A percentile compares a stretch with the other conserved stretches of the same genome.
phyloP scores from a whole-genome alignment of 2,329 filamentous ascomycete species.

The Fusarium udum region DNA sequence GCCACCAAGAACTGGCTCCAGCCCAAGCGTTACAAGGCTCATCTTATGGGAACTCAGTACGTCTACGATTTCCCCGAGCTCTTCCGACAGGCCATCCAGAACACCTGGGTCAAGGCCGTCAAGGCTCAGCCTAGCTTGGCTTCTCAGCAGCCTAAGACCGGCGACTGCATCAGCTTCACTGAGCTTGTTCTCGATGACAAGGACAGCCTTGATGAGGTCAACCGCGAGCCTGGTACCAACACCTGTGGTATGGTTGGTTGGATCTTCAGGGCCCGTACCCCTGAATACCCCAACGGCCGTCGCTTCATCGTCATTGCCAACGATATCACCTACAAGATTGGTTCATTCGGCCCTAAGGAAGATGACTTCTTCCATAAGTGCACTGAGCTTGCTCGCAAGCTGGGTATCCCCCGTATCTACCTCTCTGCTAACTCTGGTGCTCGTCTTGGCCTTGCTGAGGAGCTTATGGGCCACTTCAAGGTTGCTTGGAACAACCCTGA shows the following conservation, averaged over 20 bases:
- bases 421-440: conserved; percentile 98
- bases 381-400: conserved; percentile 91
- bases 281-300: conserved; percentile 91
- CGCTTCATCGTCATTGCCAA: conserved; percentile 98
- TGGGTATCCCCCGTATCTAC: conserved; percentile 97
- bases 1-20: conserved; percentile 98
- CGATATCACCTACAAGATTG: conserved; percentile 99
- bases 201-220: conserved; percentile 91
- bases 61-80: conserved; percentile 99
- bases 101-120: conserved; percentile 84
- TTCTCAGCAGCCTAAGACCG: conserved; percentile 82
- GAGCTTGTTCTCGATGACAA: conserved; percentile 95
- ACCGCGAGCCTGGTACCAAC: conserved; percentile 94
- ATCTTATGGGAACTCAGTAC: conserved; percentile 98
- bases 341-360: conserved; percentile 95
- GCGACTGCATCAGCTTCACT: conserved; percentile 92
- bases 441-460: conserved; percentile 94
- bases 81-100: conserved; percentile 97
- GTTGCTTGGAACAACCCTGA: conserved; percentile 91
- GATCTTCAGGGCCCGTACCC: conserved; percentile 93
- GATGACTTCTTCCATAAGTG: conserved; percentile 99
- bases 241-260: conserved; percentile 98
- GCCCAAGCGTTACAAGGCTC: conserved; percentile 99
- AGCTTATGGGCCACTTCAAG: conserved; percentile 96
- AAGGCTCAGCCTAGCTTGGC: conserved; percentile 77